These are phyloP conservation scores for Ramularia endophylla DNA, from an alignment of 2,329 filamentous ascomycete species.

Conservation along the genomic window DNA sequence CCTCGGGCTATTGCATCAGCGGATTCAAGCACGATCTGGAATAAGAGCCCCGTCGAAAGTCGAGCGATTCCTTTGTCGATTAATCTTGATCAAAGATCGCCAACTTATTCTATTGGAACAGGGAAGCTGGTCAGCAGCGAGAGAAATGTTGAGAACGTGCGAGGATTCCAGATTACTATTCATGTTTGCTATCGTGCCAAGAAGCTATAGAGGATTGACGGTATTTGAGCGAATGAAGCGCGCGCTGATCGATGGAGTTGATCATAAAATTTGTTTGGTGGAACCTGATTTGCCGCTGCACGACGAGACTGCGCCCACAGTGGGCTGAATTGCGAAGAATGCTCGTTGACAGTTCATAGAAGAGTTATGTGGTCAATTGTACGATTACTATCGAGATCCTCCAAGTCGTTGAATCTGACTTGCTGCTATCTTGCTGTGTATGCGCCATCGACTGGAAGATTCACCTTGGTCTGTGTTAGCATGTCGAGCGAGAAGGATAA, in stretches of 20 bases:
- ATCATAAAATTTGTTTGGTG: constrained; percentile 4
- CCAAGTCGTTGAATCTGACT: too few species aligned
- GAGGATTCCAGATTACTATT: constrained; percentile 6
- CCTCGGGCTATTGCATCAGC: neutral
- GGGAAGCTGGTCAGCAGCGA: constrained; percentile 13
- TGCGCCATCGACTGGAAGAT: constrained; percentile 16
- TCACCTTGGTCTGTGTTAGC: neutral
- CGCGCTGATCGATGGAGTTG: neutral
- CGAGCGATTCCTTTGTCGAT: constrained; percentile 1
- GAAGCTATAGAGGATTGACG: neutral
- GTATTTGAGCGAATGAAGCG: constrained; percentile 1
- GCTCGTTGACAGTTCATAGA: too few species aligned
- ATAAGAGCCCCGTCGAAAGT: neutral
- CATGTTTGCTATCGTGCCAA: constrained; percentile 8
- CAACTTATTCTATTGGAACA: constrained; percentile 10
- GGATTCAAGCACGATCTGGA: constrained; percentile 3
- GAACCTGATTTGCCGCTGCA: constrained; percentile 2
- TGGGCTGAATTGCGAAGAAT: too few species aligned
- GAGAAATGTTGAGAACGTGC: constrained; percentile 6
- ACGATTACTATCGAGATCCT: too few species aligned
- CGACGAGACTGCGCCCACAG: neutral
- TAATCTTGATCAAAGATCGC: neutral
- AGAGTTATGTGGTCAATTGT: too few species aligned
- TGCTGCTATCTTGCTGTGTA: constrained; percentile 7
- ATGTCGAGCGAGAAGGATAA: too few species aligned